Evolutionary conservation across 2,329 filamentous ascomycete genomes (phyloP), one percentile per base, ranked within the genome.

Genomic region (Drechslerella stenobrocha): DNA sequence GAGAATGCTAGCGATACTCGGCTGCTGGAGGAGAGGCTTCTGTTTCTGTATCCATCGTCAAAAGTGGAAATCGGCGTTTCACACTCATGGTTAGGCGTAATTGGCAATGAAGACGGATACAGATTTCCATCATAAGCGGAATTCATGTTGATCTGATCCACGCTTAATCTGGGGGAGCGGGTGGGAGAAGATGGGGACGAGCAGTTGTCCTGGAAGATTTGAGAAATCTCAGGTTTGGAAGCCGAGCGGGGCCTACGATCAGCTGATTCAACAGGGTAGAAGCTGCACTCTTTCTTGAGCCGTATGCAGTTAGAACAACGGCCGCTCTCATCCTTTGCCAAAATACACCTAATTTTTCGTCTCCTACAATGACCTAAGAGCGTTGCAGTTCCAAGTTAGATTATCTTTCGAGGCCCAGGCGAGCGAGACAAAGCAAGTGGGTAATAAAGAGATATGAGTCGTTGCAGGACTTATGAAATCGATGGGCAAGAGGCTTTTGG

Each of bases 231-330:
- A 18, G 71, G 71, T 46, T 73, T 73, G 9, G 72, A 72, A 24
- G 71, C 70, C 42, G 72, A 73, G 24, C 71, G 70, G 50, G 71
- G 72, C 47, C 72, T 69, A 30, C 72, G 71, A 52, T 72, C 72
- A 24, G 72, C 70, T 65, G 60, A 76, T 76, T 96, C 90, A 20
- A 96, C 91, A 0, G 91, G 89, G 73, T 86, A 88, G 77, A 95
- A 97, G 75, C 87, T 89, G 77, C 92, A 97, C 71, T 96, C 90
- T 74, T 95, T 96, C 77, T 95, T 95, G 74, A 97, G 79, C 46
- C 90, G 85, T 73, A 96, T 95, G 77, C 92, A 97, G 78, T 95
- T 96, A 71, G 87, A 84, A 77, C 92, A 97, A 70, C 90, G 86
- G 45, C 86, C 85, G 74, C 81, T 75, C 72, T 95, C 89, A 70